A percentile compares a stretch with the other conserved stretches of the same genome.
These are phyloP conservation scores for Nothophaeocryptopus gaeumannii DNA, from an alignment of 2,329 filamentous ascomycete species.

Conservation along the genomic window DNA sequence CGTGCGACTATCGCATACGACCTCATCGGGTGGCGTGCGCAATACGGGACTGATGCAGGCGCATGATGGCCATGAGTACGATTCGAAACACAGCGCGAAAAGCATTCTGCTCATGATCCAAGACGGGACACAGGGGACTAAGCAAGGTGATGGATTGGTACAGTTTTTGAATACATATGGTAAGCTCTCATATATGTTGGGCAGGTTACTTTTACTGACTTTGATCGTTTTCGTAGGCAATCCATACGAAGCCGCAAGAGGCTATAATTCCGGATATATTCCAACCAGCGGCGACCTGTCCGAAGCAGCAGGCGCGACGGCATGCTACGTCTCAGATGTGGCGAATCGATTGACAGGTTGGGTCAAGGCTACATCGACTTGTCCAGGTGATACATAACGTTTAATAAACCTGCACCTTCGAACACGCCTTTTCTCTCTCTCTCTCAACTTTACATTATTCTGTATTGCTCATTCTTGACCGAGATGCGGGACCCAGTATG, in stretches of 20 bases:
- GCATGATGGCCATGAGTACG: slow-evolving; percentile 27
- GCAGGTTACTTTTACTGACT: no score
- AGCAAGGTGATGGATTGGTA: slow-evolving; percentile 16
- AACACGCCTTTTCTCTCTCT: no score
- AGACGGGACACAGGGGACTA: slow-evolving; percentile 19
- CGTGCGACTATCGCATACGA: slow-evolving; percentile 12
- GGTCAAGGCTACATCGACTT: slow-evolving; percentile 29
- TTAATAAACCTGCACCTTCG: not conserved
- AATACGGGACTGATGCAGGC: slow-evolving; percentile 21
- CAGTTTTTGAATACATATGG: slow-evolving; percentile 13
- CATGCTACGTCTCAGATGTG: slow-evolving; percentile 53
- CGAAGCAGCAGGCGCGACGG: slow-evolving; percentile 46
- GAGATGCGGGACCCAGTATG: no score
- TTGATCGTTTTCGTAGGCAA: slow-evolving; percentile 8
- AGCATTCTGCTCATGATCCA: slow-evolving; percentile 19
- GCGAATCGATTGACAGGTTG: slow-evolving; percentile 50
- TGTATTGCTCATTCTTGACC: no score
- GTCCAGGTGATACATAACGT: slow-evolving; percentile 5
- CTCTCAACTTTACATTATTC: no score
- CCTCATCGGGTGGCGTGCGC: slow-evolving; percentile 11
- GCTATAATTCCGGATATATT: slow-evolving; percentile 32
- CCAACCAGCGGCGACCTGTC: slow-evolving; percentile 39
- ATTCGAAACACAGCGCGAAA: slow-evolving; percentile 26
- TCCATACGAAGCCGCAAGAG: slow-evolving; percentile 37
- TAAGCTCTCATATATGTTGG: no score